phyloP scores from a whole-genome alignment of 2,329 filamentous ascomycete genomes.

The Colletotrichum chrysophilum region DNA sequence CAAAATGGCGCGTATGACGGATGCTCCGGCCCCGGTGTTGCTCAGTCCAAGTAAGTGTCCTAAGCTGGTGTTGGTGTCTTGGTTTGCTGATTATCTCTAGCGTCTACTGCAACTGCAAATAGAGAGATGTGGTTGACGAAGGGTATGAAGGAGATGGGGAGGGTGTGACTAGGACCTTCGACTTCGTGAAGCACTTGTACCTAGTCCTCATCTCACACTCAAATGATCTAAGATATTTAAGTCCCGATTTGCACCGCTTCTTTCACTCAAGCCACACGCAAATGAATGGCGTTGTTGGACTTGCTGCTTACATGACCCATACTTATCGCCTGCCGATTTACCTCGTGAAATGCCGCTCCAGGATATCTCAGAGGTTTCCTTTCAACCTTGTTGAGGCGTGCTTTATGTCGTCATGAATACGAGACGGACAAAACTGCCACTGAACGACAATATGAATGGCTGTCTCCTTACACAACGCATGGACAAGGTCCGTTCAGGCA shows the following conservation, averaged over 20 bases:
- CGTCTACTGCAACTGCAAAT: background rate
- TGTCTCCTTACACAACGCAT: rapidly evolving
- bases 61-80: background rate
- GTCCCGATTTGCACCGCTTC: rapidly evolving
- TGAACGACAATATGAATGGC: rapidly evolving
- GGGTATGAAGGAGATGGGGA: background rate
- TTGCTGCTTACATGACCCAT: background rate
- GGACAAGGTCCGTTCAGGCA: background rate
- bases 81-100: background rate
- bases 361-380: rapidly evolving
- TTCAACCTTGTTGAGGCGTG: rapidly evolving
- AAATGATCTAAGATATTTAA: background rate
- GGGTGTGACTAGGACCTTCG: background rate
- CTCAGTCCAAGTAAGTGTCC: background rate
- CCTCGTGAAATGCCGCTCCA: rapidly evolving
- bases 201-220: background rate
- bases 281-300: background rate
- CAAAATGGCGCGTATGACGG: background rate
- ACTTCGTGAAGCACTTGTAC: background rate
- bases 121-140: background rate
- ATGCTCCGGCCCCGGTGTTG: background rate
- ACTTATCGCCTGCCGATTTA: background rate
- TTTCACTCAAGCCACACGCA: background rate
- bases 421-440: background rate
- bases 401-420: background rate